Evolutionary conservation across 345 rosid genomes (phyloP), one percentile per base, ranked within the genome.

Genomic region (Anacardium occidentale): DNA sequence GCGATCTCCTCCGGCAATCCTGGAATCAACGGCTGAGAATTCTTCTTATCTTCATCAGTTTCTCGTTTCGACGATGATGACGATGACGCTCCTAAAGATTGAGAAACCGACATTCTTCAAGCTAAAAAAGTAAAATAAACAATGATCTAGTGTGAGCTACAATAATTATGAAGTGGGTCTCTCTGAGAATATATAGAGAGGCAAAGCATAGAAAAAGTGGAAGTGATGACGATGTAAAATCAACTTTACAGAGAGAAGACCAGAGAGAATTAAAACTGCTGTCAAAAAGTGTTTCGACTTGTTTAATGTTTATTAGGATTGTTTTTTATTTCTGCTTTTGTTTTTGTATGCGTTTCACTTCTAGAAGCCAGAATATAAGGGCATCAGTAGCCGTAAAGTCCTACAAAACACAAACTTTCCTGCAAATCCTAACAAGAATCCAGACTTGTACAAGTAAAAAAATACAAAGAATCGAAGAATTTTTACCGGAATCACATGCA

Each of bases 1-100:
- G 87, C 84, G 42, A 91, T 80, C 60, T 91, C 97, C 67, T 87
- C 86, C 0, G 92, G 92, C 45, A 91, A 72, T 22, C 91, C 92
- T 26, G 94, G 92, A 66, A 91, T 85, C 79, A 89, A 78, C 22
- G 86, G 84, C 52, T 81, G 82, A 50, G 60, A 45, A 17, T 76
- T 69, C 53, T 68, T 56, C 3, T 47, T 25, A 4, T 47, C 54
- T 29, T 73, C 65, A 45, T 71, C 64, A 25, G 20, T 18, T 60
- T 77, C 64, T 52, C 48, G 40, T 7, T 18, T 10, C 26, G 75
- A 32, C 7, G 75, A 70, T 22, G 71, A 37, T 18, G 47, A 40
- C 11, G 73, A 37, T 7, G 42, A 37, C 7, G 42, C 42, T 37
- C 8, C 42, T 37, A 9, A 54, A 54, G 70, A 26, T 14, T 55